Evolutionary conservation across 164 flowering plant genomes (phyloP), one percentile per base, ranked within the genome.

Genomic region (Protea cynaroides): DNA sequence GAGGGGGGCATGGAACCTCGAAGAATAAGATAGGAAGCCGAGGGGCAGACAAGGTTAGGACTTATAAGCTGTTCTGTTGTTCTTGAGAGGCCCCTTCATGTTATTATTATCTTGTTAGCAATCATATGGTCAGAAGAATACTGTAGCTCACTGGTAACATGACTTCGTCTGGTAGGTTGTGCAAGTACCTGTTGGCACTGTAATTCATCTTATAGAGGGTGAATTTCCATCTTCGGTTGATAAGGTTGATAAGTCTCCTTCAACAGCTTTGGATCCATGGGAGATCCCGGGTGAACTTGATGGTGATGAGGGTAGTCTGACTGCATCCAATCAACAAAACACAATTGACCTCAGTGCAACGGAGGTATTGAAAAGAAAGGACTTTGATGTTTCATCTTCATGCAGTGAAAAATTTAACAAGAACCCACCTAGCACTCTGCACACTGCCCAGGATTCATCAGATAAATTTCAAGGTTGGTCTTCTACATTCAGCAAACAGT

Each of bases 131-230:
- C 62, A 65, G 58, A 46, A 69, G 2, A 46, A 13, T 21, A 7
- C 14, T 15, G 22, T 46, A 34, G 43, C 40, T 64, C 9, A 15
- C 23, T 46, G n/a, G 36, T 23, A 22, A 19, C 12, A 25, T 17
- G 19, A 56, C 36, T 62, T 65, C 36, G 3, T 72, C 47, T 74
- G 47, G 53, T 71, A 90, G 98, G 83, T 89, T 64, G 86, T 85
- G 51, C 83, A 60, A 63, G 97, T 92, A 29, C 99, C 97, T 58
- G 77, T 90, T 72, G 97, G 97, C 61, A 90, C 97, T 59, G 96
- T 87, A 5, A 81, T 90, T 76, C 99, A 92, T 83, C 86, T 92
- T 58, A 70, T 84, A 40, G 75, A 72, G 56, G 97, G 99, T 67
- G 89, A 83, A 70, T 49, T 81, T 55, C 96, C 94, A 47, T 63